Base-by-base conservation (phyloP, 257 asterid genomes). In the Solanum bukasovii region DNA sequence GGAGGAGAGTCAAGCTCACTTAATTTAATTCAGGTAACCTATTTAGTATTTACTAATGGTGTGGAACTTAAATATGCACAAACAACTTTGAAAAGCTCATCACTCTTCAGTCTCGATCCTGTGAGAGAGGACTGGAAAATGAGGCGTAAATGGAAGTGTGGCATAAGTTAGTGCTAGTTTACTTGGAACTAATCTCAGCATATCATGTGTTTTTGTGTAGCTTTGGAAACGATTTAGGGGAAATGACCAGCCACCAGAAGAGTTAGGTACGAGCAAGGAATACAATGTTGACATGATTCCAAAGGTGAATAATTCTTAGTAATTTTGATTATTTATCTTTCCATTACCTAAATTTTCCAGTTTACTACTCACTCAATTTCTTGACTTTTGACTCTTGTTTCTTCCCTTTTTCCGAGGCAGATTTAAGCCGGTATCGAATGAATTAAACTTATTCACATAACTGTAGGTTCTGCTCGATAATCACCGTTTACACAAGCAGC, bases 241-340 rank as follows among this genome's bases (percentile, higher is more conserved):
- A 73, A 88, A 93, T 42, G 98, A 93, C 21, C 89, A 90, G 72
- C 94, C 98, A 78, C 96, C 96, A 0, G 99, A 94, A 89, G 87
- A 68, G 25, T 91, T 96, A 88, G 99, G 99, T 59, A 84, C 96
- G 13, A 96, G 98, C 93, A 93, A 96, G 88, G 99, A 97, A 79
- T 97, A 96, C 99, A 97, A 96, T 68, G 98, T 95, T 75, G 99
- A 97, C 90, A 96, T 97, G 99, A 94, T 96, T 88, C 99, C 99
- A 46, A 97, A 97, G 98, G 99, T 96, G 91, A 31, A 7, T 71
- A 35, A 63, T 79, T 79, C 61, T 34, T 27, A 33, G 29, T 11
- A 46, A 34, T 86, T 84, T 29, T 59, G 44, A 72, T 65, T 29
- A 16, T 23, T 20, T 25, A 63, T 34, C 40, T 78, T 59, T 75